Evolutionary conservation across 2,329 filamentous ascomycete species (phyloP).

Genomic region (Gyromitra esculenta): DNA sequence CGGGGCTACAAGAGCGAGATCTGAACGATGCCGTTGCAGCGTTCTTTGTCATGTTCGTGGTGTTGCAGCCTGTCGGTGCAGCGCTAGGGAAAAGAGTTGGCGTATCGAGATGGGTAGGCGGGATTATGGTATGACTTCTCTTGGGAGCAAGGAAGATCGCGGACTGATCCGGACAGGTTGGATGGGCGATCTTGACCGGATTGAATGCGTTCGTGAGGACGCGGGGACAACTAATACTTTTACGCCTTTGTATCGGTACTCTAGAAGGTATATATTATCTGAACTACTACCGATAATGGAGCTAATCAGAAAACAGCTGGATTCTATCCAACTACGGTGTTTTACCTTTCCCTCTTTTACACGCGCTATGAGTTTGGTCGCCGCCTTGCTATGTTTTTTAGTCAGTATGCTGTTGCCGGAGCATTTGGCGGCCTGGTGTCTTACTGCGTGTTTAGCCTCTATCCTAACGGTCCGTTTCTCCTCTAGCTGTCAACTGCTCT

Average conservation of each 20-base stretch:
- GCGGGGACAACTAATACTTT: constrained; percentile 55
- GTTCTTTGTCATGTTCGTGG: constrained; percentile 70
- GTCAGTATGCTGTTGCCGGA: constrained; percentile 68
- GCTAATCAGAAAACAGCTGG: constrained; percentile 61
- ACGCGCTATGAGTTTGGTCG: constrained; percentile 68
- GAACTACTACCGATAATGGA: constrained; percentile 55
- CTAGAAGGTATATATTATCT: constrained; percentile 55
- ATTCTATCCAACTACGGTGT: constrained; percentile 69
- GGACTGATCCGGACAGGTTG: constrained; percentile 52
- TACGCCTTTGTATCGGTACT: constrained; percentile 58
- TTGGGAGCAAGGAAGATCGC: neutral
- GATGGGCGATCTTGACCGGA: constrained; percentile 59
- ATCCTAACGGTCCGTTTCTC: constrained; percentile 42
- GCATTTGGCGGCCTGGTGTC: constrained; percentile 68
- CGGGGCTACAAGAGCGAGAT: constrained; percentile 65
- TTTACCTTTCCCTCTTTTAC: constrained; percentile 70
- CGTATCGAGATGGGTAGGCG: constrained; percentile 68
- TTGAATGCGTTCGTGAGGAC: constrained; percentile 59
- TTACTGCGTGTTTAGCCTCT: constrained; percentile 64
- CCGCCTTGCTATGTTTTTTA: constrained; percentile 68
- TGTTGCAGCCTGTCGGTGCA: constrained; percentile 68
- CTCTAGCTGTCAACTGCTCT: neutral
- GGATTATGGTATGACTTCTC: constrained; percentile 63
- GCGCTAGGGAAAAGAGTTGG: constrained; percentile 61
- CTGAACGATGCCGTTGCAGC: constrained; percentile 68